A percentile compares a stretch with the other conserved stretches of the same genome.
Evolutionary conservation across 164 flowering plant species (phyloP).

Genomic region (Amborella trichopoda): DNA sequence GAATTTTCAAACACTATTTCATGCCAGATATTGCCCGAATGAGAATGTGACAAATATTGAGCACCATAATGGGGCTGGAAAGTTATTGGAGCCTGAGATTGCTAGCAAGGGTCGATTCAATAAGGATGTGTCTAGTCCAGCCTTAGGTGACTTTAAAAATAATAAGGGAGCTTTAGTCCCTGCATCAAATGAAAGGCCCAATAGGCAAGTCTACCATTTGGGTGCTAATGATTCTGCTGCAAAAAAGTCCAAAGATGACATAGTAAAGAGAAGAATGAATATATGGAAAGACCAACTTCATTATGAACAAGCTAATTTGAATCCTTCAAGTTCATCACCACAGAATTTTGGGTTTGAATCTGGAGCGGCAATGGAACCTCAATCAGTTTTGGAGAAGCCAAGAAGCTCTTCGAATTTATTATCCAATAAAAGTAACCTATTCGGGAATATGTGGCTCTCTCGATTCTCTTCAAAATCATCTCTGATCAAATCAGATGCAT

Average conservation of each 20-base stretch:
- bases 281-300: constrained; percentile 9
- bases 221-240: constrained; percentile 3
- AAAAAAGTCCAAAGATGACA: constrained; percentile 7
- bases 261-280: constrained; percentile 14
- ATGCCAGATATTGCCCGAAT: constrained; percentile 36
- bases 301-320: constrained; percentile 9
- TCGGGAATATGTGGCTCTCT: constrained; percentile 57
- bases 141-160: constrained; percentile 7
- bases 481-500: constrained; percentile 9
- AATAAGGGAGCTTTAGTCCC: not conserved
- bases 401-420: constrained; percentile 7
- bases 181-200: not conserved
- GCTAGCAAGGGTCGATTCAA: constrained; percentile 10
- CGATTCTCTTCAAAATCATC: constrained; percentile 36
- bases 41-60: constrained; percentile 5
- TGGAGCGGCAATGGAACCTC: constrained; percentile 16
- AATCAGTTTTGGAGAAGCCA: constrained; percentile 3
- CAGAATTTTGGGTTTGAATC: constrained; percentile 15
- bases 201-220: not conserved
- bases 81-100: constrained; percentile 15
- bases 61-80: constrained; percentile 9
- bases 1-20: constrained; percentile 57
- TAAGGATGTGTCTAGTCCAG: constrained; percentile 12
- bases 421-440: constrained; percentile 12
- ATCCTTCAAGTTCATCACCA: constrained; percentile 18